Conservation (phyloP, 2,329 filamentous ascomycete species). For the Penicillium digitatum region DNA sequence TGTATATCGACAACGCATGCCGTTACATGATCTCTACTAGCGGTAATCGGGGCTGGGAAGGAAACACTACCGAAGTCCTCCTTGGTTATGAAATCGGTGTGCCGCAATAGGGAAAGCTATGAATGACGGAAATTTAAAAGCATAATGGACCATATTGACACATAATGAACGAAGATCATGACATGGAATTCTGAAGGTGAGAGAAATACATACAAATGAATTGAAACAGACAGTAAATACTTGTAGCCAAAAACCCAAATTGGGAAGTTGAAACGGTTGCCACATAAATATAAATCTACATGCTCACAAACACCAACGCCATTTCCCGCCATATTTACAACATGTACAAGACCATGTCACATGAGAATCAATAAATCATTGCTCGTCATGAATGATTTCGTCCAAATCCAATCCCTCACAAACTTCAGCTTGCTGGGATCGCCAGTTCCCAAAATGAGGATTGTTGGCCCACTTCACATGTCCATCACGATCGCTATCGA, state of each 20-base stretch:
- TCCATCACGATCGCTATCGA: slow-evolving; percentile 36
- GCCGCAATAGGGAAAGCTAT: slow-evolving; percentile 19
- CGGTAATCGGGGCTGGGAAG: slow-evolving; percentile 93
- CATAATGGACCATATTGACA: not conserved
- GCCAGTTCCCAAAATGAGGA: slow-evolving; percentile 38
- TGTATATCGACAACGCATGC: slow-evolving; percentile 84
- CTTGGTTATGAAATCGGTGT: slow-evolving; percentile 86
- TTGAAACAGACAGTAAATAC: not conserved
- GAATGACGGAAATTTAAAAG: not conserved
- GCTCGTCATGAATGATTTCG: slow-evolving; percentile 17
- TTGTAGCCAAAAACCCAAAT: not conserved
- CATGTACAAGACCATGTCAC: slow-evolving; percentile 3
- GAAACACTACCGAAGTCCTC: slow-evolving; percentile 79
- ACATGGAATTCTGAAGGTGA: not conserved
- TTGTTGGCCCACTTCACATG: slow-evolving; percentile 33
- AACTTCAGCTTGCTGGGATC: slow-evolving; percentile 33
- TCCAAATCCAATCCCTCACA: slow-evolving; percentile 39
- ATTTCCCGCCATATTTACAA: not conserved
- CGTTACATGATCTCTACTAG: slow-evolving; percentile 88
- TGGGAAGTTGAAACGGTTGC: not conserved
- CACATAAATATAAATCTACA: not conserved
- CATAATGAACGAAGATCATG: slow-evolving; percentile 7
- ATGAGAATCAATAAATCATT: slow-evolving; percentile 14
- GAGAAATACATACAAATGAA: not conserved
- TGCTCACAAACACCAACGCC: slow-evolving; percentile 11